Base-by-base conservation (phyloP, 2,329 filamentous ascomycete species). In the Xylaria sp. region DNA sequence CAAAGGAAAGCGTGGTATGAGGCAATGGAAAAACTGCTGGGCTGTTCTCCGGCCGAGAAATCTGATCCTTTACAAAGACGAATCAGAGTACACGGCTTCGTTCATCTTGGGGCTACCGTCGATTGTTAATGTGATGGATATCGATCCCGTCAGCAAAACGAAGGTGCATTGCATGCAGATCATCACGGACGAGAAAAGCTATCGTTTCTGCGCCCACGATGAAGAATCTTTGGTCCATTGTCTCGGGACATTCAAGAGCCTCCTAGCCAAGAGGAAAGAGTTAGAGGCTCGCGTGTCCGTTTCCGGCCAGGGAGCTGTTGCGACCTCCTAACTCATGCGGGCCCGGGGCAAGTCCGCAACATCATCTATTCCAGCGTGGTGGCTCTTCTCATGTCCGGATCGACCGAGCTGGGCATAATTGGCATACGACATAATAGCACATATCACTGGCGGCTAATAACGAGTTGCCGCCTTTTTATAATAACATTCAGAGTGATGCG, bases 11-110 rank as follows among this genome's bases (percentile, higher is more conserved):
- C 87, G 91, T 25, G 94, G 94, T 9, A 85, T 99, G 64, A 90
- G 92, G 56, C 92, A 97, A 77, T 99, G 96, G 96, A 98, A 97
- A 84, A 91, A 94, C 75, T 87, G 94, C 68, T 98, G 96, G 96
- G 92, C 92, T 13, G 96, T 98, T 0, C 86, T 99, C 61, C 92
- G 96, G 39, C 91, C 93, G 1, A 90, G 92, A 61, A 94, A 92
- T 72, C 84, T 99, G 39, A 92, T 94, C 18, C 87, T 98, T 31
- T 99, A 99, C 85, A 98, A 98, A 81, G 92, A 97, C 77, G 93
- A 97, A 71, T 86, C 90, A 72, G 96, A 99, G 82, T 98, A 98
- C 80, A 91, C 92, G 13, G 93, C 94, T 0, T 86, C 92, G 70
- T 91, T 94, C 74, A 92, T 99, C 74, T 84, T 98, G 41, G 89